phyloP scores from a whole-genome alignment of 495 filamentous ascomycete species.

The Podospora didyma region DNA sequence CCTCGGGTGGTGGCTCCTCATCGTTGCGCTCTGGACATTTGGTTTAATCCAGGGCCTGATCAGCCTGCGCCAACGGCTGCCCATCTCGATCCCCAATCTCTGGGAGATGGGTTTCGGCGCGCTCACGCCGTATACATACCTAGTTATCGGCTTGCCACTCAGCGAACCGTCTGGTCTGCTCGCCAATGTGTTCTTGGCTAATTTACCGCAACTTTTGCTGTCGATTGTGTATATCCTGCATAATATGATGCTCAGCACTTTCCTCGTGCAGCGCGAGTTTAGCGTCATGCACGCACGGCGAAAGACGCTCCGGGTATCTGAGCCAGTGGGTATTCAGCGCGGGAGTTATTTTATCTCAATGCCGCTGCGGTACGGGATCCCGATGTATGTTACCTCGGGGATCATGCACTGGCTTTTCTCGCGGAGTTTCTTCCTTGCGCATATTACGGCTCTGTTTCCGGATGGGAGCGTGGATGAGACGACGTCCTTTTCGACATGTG shows the following conservation, averaged over 20 bases:
- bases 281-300: slow-evolving; percentile 1
- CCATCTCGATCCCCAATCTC: slow-evolving; percentile 8
- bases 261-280: slow-evolving; percentile 29
- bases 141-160: slow-evolving; percentile 9
- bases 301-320: slow-evolving; percentile 9
- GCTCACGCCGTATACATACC: slow-evolving; percentile 21
- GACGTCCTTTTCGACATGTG: slow-evolving; percentile 21
- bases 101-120: slow-evolving; percentile 28
- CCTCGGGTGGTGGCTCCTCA: no score
- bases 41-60: slow-evolving; percentile 1
- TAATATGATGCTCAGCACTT: slow-evolving; percentile 35
- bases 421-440: slow-evolving; percentile 34
- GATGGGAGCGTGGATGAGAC: neutral
- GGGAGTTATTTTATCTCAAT: slow-evolving; percentile 47
- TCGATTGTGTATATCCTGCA: slow-evolving; percentile 40
- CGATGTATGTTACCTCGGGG: slow-evolving; percentile 27
- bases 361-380: slow-evolving; percentile 41
- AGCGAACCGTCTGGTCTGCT: slow-evolving; percentile 14
- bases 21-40: neutral
- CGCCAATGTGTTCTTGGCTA: slow-evolving; percentile 32
- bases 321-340: slow-evolving; percentile 35
- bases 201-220: slow-evolving; percentile 40
- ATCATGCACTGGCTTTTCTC: slow-evolving; percentile 44
- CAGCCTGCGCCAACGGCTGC: slow-evolving; percentile 4
- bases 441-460: slow-evolving; percentile 10